Percentiles rank a stretch among this genome's conserved stretches.
These are phyloP conservation scores for Pythium insidiosum DNA, from an alignment of 352 stramenopile species.

Conservation along the genomic window DNA sequence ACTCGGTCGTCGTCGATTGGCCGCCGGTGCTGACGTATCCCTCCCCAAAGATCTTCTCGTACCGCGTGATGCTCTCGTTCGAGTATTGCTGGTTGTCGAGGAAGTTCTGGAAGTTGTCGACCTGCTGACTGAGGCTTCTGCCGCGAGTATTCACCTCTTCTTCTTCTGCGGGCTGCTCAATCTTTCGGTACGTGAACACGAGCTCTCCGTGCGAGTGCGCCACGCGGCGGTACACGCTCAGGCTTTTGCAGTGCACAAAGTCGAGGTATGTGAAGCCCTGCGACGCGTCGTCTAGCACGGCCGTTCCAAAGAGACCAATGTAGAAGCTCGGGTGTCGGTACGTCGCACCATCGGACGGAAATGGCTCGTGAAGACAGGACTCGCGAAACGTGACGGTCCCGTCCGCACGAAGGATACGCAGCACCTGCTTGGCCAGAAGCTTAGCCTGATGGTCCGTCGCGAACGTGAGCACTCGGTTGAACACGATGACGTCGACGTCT, in stretches of 20 bases:
- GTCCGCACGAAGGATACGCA: slow-evolving; percentile 19
- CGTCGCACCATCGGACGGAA: slow-evolving; percentile 14
- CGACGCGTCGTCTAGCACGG: slow-evolving; percentile 16
- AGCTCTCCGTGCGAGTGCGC: slow-evolving; percentile 32
- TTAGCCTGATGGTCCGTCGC: slow-evolving; percentile 16
- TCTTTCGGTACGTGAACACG: slow-evolving; percentile 25
- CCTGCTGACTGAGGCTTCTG: slow-evolving; percentile 17
- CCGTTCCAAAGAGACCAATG: slow-evolving; percentile 21
- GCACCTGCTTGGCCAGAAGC: slow-evolving; percentile 15
- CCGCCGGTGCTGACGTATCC: slow-evolving; percentile 35
- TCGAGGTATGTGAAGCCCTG: slow-evolving; percentile 16
- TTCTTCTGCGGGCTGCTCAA: slow-evolving; percentile 18
- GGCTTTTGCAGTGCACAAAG: slow-evolving; percentile 17
- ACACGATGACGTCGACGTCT: slow-evolving; percentile 26
- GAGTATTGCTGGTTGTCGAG: slow-evolving; percentile 35
- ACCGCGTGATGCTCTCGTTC: slow-evolving; percentile 24
- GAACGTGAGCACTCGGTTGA: slow-evolving; percentile 32
- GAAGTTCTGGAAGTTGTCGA: slow-evolving; percentile 32
- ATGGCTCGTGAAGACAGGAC: slow-evolving; percentile 26
- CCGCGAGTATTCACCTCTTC: slow-evolving; percentile 18
- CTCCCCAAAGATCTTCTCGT: slow-evolving; percentile 38
- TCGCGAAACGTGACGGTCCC: slow-evolving; percentile 26
- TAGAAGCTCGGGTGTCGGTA: slow-evolving; percentile 38
- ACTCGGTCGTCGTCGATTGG: slow-evolving; percentile 31
- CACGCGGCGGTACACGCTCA: slow-evolving; percentile 24